Evolutionary conservation across 2,329 filamentous ascomycete species (phyloP).

Genomic region (Aspergillus sp.): DNA sequence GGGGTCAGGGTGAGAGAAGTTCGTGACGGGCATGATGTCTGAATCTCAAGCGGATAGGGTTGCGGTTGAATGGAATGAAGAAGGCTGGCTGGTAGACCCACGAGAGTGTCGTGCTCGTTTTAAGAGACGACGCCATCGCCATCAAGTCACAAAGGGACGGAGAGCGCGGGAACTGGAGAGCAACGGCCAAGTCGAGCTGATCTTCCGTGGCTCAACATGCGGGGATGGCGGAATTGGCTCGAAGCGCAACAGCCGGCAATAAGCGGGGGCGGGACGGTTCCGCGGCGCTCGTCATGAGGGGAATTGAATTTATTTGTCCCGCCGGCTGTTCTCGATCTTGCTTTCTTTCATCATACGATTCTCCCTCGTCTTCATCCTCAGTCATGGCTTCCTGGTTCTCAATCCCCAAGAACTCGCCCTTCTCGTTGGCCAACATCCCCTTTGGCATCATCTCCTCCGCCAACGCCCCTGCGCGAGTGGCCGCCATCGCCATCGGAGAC

Average conservation of each 20-base stretch:
- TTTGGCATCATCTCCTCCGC: conserved; percentile 76
- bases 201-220: not conserved
- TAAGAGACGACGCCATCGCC: not conserved
- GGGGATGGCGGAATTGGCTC: conserved; percentile 6
- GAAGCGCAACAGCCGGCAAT: conserved; percentile 14
- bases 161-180: not conserved
- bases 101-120: not conserved
- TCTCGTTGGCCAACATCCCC: conserved; percentile 77
- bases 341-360: not conserved
- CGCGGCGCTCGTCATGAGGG: conserved; percentile 8
- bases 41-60: not conserved
- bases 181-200: not conserved
- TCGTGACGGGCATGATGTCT: conserved; percentile 60
- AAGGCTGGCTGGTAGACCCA: not conserved
- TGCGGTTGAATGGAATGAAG: not conserved
- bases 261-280: conserved; percentile 15
- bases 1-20: conserved; percentile 63
- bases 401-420: conserved; percentile 62
- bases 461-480: conserved; percentile 56
- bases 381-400: conserved; percentile 57
- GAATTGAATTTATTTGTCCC: not conserved
- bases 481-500: conserved; percentile 71
- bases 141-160: not conserved
- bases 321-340: not conserved
- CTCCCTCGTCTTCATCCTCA: conserved; percentile 6